phyloP scores from a whole-genome alignment of 2,329 filamentous ascomycete genomes.

The Fusarium heterosporum region DNA sequence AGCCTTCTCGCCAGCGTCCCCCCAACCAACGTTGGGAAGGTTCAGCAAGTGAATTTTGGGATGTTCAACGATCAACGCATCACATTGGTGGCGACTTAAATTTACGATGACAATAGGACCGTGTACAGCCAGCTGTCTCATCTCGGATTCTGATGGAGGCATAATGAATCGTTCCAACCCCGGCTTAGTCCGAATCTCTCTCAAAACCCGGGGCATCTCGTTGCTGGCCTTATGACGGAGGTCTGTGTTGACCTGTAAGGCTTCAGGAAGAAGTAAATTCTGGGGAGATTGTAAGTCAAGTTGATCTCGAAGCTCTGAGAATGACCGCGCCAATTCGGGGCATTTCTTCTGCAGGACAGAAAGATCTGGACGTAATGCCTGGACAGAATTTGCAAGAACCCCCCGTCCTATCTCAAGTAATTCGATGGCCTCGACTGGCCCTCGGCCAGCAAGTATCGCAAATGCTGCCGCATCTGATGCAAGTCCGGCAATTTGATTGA shows the following conservation, averaged over 20 bases:
- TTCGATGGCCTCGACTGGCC: background rate
- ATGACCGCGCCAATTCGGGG: accelerated
- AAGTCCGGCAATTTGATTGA: background rate
- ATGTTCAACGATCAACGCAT: no score
- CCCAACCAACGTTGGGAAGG: background rate
- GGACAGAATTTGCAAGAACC: background rate
- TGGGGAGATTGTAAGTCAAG: background rate
- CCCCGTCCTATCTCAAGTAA: background rate
- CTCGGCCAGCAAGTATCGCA: background rate
- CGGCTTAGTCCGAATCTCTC: no score
- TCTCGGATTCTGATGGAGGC: no score
- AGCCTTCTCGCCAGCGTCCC: background rate
- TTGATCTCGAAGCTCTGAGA: background rate
- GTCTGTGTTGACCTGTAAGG: no score
- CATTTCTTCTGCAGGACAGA: background rate
- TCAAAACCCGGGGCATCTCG: background rate
- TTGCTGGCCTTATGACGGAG: background rate
- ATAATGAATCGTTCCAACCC: no score
- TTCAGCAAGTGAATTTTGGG: no score
- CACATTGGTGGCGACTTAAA: no score
- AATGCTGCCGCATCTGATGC: background rate
- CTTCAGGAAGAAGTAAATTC: no score
- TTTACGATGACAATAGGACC: no score
- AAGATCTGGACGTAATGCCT: background rate
- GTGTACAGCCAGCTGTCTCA: no score